phyloP scores from a whole-genome alignment of 495 filamentous ascomycete species.

The Hypoxylon crocopeplum region DNA sequence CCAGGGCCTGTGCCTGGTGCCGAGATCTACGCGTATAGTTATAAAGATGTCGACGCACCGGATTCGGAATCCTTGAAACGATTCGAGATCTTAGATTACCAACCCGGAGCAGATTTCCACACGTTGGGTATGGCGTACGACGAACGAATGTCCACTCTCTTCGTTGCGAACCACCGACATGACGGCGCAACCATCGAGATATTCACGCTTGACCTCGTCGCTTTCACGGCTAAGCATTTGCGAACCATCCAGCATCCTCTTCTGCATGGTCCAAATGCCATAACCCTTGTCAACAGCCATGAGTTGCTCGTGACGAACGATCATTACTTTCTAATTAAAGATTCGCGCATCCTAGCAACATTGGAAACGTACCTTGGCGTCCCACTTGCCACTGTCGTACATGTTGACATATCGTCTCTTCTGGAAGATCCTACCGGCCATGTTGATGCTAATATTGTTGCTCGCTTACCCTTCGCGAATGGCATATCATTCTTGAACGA shows the following conservation, averaged over 20 bases:
- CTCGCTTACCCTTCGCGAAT: slow-evolving; percentile 35
- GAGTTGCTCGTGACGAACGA: slow-evolving; percentile 68
- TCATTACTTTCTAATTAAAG: slow-evolving; percentile 49
- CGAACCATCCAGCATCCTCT: slow-evolving; percentile 58
- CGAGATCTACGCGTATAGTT: slow-evolving; percentile 48
- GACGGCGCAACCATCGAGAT: slow-evolving; percentile 55
- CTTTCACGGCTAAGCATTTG: slow-evolving; percentile 44
- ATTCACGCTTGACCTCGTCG: slow-evolving; percentile 58
- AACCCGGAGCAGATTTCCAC: slow-evolving; percentile 46
- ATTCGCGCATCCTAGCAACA: slow-evolving; percentile 25
- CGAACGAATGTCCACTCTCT: slow-evolving; percentile 43
- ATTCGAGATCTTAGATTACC: slow-evolving; percentile 44
- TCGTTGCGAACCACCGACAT: slow-evolving; percentile 38
- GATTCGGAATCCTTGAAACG: slow-evolving; percentile 37
- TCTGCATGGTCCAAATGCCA: slow-evolving; percentile 64
- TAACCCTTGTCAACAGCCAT: slow-evolving; percentile 54
- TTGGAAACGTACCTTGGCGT: slow-evolving; percentile 47
- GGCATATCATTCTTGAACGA: slow-evolving; percentile 43
- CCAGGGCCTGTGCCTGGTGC: slow-evolving; percentile 39
- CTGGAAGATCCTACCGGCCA: slow-evolving; percentile 46
- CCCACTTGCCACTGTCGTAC: slow-evolving; percentile 45
- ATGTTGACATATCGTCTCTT: slow-evolving; percentile 46
- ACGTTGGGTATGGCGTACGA: slow-evolving; percentile 55
- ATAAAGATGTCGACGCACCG: slow-evolving; percentile 28
- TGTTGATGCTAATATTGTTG: slow-evolving; percentile 26